Evolutionary conservation across 495 filamentous ascomycete genomes (phyloP), one percentile per base, ranked within the genome.

Genomic region (Podospora pseudopauciseta): DNA sequence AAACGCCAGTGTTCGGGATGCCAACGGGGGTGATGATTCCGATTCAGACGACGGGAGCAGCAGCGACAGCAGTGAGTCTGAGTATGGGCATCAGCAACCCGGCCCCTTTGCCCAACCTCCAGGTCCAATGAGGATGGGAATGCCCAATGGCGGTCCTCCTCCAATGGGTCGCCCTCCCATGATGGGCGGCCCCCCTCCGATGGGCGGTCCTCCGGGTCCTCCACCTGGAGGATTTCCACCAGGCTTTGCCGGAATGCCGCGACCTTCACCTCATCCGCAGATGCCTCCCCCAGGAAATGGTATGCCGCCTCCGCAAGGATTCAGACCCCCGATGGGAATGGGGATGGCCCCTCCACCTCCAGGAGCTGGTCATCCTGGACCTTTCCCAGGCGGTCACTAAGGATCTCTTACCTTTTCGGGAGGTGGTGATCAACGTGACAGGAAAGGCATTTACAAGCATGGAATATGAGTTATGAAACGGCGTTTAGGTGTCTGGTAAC

Each of bases 21-120:
- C 18, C 32, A n/a, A 39, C 23, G 58, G 39, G 15, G 55, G 54
- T n/a, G 65, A 60, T 44, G 56, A 39, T 7, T 54, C 58, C 18
- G 65, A 67, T 7, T 60, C 56, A 5, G 65, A 67, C 49, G 58
- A 61, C 20, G 61, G 28, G 15, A 60, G 58, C 26, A 54, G 39
- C 18, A 67, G 65, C 34, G 65, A 67, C 7, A 27, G 20, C 61
- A 60, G 28, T 32, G 20, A 28, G 9, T 18, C 30, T 19, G 30
- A n/a, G 27, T 44, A 63, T 32, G 32, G 61, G 4, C 60, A n/a
- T 15, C 60, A 28, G 23, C 27, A 28, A 23, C 61, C 61, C 2
- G 30, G 61, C 13, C 55, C 55, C 20, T 30, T 19, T 9, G 60
- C 23, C 60, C 60, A 30, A 7, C 61, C 16, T 2, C 30, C 18